phyloP scores from a whole-genome alignment of 2,329 filamentous ascomycete species.

The Aspergillus unguis region DNA sequence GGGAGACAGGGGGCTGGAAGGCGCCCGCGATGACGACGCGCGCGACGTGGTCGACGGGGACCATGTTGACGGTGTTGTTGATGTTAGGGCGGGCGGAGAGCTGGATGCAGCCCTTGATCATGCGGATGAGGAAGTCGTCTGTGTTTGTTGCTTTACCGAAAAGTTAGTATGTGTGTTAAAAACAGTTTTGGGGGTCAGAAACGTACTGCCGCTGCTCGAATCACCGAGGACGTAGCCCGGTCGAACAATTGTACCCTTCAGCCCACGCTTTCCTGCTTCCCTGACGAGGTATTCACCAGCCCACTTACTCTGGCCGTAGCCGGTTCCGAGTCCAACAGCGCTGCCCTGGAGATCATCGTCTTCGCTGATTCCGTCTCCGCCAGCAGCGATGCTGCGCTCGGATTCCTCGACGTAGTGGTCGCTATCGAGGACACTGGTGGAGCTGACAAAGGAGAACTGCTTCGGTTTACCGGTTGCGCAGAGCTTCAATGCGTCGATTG shows the following conservation, averaged over 20 bases:
- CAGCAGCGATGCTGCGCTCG: slow-evolving; percentile 56
- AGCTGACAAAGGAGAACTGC: slow-evolving; percentile 75
- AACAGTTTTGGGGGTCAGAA: background rate
- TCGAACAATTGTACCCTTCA: slow-evolving; percentile 71
- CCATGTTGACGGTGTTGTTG: slow-evolving; percentile 81
- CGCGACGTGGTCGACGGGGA: slow-evolving; percentile 81
- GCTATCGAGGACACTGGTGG: slow-evolving; percentile 77
- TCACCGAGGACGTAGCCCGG: slow-evolving; percentile 84
- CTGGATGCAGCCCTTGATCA: slow-evolving; percentile 85
- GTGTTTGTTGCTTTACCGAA: slow-evolving; percentile 55
- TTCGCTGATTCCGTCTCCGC: slow-evolving; percentile 66
- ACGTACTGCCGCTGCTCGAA: slow-evolving; percentile 56
- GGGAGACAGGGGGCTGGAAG: slow-evolving; percentile 58
- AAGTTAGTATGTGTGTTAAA: background rate
- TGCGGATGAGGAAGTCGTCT: slow-evolving; percentile 85
- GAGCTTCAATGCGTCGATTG: slow-evolving; percentile 70
- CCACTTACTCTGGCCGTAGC: slow-evolving; percentile 93
- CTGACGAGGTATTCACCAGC: slow-evolving; percentile 68
- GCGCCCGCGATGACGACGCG: slow-evolving; percentile 73
- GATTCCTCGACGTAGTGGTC: slow-evolving; percentile 77
- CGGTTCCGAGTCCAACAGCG: slow-evolving; percentile 71
- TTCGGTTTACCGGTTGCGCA: slow-evolving; percentile 77
- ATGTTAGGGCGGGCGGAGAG: slow-evolving; percentile 70
- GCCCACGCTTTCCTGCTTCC: slow-evolving; percentile 73
- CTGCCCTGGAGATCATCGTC: slow-evolving; percentile 75